Conservation (phyloP, 176 grass and related monocot genomes). For the Bonia amplexicaulis region DNA sequence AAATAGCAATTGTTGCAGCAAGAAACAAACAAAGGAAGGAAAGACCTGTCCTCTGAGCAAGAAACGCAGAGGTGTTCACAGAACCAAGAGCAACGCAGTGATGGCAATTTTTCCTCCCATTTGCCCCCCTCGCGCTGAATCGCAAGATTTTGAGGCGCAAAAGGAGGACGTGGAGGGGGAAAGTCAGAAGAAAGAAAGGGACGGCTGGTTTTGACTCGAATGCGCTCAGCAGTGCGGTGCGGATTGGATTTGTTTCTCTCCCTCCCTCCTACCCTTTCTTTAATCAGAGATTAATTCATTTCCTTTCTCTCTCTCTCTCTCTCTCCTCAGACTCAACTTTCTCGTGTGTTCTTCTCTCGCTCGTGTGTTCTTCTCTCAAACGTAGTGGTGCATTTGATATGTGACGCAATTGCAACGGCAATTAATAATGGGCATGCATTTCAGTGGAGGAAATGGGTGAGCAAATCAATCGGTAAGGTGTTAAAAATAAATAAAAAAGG, state of each 20-base stretch:
- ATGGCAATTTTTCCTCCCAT: background rate
- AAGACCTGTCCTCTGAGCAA: background rate
- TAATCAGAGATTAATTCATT: background rate
- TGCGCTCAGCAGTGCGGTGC: constrained; percentile 18
- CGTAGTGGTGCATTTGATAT: constrained; percentile 13
- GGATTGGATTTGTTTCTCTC: background rate
- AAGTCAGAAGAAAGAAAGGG: constrained; percentile 47
- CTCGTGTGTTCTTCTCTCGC: constrained; percentile 23
- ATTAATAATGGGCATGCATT: constrained; percentile 17
- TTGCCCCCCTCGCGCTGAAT: background rate
- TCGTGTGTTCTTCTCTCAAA: too few species aligned
- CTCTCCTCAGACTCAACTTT: constrained; percentile 22
- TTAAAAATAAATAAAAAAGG: background rate
- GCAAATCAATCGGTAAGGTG: background rate
- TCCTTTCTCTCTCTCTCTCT: background rate
- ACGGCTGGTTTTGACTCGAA: constrained; percentile 58
- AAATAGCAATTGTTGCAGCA: background rate
- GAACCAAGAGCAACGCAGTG: background rate
- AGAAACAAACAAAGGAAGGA: background rate
- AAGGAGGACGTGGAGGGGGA: constrained; percentile 34
- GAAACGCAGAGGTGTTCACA: constrained; percentile 7
- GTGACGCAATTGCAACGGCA: background rate
- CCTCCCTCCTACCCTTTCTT: background rate
- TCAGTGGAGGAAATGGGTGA: background rate
- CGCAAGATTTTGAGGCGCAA: constrained; percentile 9